Conservation (phyloP, 345 rosid genomes). For the Lepidium africanum region DNA sequence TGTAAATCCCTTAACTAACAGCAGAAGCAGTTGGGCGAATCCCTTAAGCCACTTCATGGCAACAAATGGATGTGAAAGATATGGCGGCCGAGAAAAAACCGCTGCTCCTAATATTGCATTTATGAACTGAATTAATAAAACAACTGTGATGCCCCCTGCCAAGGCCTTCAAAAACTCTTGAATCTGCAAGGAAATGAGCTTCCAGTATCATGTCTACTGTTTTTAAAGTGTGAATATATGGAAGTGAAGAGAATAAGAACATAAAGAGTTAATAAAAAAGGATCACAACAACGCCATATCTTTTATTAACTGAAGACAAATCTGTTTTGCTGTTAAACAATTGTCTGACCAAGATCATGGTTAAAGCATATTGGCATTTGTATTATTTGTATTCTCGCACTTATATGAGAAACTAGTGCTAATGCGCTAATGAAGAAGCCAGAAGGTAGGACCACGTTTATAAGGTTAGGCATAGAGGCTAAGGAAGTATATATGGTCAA, state of each 20-base stretch:
- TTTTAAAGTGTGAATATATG: background rate
- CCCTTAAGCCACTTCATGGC: conserved; percentile 38
- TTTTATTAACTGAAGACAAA: background rate
- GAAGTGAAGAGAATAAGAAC: background rate
- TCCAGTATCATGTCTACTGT: background rate
- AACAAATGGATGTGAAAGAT: conserved; percentile 42
- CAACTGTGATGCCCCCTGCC: conserved; percentile 60
- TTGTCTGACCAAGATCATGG: background rate
- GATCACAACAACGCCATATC: background rate
- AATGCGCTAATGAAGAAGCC: background rate
- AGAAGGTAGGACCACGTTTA: background rate
- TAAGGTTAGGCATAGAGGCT: background rate
- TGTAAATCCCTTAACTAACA: conserved; percentile 47
- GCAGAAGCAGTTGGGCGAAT: conserved; percentile 32
- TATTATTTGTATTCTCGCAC: background rate
- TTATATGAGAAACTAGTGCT: background rate
- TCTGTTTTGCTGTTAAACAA: background rate
- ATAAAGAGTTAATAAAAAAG: background rate
- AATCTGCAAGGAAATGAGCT: conserved; percentile 42
- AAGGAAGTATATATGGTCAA: background rate
- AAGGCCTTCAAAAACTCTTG: conserved; percentile 49
- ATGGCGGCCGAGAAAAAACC: conserved; percentile 56
- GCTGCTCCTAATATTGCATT: conserved; percentile 59
- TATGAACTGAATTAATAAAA: conserved; percentile 47
- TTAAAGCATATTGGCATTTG: background rate